Base-by-base conservation (phyloP, 2,329 filamentous ascomycete genomes). In the Verticillium isaacii region DNA sequence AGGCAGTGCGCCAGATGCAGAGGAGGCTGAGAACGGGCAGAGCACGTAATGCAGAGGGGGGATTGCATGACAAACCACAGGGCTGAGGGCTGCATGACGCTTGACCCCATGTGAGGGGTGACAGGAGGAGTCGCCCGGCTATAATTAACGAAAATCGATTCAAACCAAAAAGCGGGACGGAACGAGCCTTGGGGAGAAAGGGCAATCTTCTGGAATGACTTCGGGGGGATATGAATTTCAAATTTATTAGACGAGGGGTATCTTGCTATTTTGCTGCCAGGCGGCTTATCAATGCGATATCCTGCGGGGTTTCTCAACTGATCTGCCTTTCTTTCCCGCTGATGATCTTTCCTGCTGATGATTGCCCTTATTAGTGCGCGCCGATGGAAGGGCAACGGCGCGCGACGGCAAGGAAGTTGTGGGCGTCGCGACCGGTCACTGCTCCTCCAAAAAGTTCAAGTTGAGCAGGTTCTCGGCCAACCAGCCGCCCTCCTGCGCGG, bases 381-480 rank as follows among this genome's bases (percentile, higher is more conserved):
- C 5, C 5, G 29, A 29, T 29, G 29, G 29, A 29, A 29, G 4
- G 5, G 4, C 5, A 6, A 29, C 1, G 29, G 29, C 29, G 4
- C 29, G 29, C 29, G 29, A 29, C 4, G 29, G 29, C 14, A 14
- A 1, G 5, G 14, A 36, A 9, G 14, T 14, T 14, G 11, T 9
- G 9, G 34, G 23, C 15, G 32, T 5, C 29, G n/a, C 5, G 29
- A 5, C 29, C 2, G 17, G 8, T 5, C n/a, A 1, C 56, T 29
- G 61, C 12, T 63, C 61, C 12, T 64, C 61, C 7, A 45, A 12
- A 11, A 64, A 64, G 45, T 63, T 63, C 23, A 63, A 8, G 23
- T 63, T 64, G 2, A 64, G 41, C 8, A 64, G 63, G 9, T 61
- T 64, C 25, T 61, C 63, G 29, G 63, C 61, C n/a, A 64, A 32